Evolutionary conservation across 2,329 filamentous ascomycete species (phyloP), one percentile per base, ranked within the genome.

Genomic region (Beauveria medogensis): DNA sequence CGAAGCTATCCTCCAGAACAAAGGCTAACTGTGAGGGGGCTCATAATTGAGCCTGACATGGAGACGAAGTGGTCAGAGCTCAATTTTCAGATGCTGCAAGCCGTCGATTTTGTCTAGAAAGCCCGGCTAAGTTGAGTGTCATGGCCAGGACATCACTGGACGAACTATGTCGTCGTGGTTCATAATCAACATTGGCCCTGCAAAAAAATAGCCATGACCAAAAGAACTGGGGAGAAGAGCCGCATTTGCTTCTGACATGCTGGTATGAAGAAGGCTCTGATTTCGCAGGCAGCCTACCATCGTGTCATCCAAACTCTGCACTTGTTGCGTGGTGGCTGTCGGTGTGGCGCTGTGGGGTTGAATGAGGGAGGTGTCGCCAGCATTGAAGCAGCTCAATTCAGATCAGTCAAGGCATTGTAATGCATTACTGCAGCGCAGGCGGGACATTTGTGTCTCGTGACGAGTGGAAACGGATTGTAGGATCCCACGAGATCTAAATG

Each of bases 311-410:
- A 20, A 12, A 30, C 30, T 20, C 9, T 47, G 16, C n/a, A 30
- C 47, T 34, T 40, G 48, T 40, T 34, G 24, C 56, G 20, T 46
- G 47, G 56, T 59, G 56, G 40, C 56, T 53, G 56, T 37, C 40
- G n/a, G 40, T 26, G 46, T 59, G 48, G 56, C 56, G 47, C 37
- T 59, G 48, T 46, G 48, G 56, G 56, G 48, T 59, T 46, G 14
- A 59, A 37, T 2, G 47, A 20, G 30, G n/a, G 26, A 26, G 46
- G 14, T 22, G 34, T 52, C 44, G 20, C 20, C 52, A 40, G 55
- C 44, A 28, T 41, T 43, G 55, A 58, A 40, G 22, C 22, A 43
- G 30, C 22, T 30, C 37, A 26, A 53, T 46, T 46, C 18, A 10
- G 7, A 10, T 24, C 8, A 48, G 18, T 37, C 55, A 26, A 30